phyloP scores from a whole-genome alignment of 1,284 basidiomycete genomes.

The Boletellus deceptivus region DNA sequence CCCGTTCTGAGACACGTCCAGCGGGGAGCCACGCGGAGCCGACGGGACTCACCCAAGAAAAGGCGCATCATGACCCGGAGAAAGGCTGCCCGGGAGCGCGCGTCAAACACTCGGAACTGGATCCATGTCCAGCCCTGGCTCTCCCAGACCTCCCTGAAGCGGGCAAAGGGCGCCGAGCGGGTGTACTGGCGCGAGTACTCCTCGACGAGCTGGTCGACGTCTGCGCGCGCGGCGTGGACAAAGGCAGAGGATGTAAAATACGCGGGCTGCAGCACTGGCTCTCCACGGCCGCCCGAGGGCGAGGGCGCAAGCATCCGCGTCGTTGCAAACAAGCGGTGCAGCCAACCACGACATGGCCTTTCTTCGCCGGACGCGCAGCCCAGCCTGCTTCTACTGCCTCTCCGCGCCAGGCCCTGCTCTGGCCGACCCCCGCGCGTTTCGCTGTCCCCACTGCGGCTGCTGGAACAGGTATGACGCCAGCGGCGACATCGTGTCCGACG shows the following conservation, averaged over 20 bases:
- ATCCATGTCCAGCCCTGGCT: constrained; percentile 68
- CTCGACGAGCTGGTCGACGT: constrained; percentile 52
- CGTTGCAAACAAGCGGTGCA: background rate
- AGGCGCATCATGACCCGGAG: constrained; percentile 55
- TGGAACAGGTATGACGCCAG: constrained; percentile 68
- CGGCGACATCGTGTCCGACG: constrained; percentile 77
- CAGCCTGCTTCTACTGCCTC: constrained; percentile 70
- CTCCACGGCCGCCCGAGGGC: constrained; percentile 50
- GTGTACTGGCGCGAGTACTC: constrained; percentile 48
- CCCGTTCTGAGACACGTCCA: constrained; percentile 45
- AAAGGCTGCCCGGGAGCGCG: constrained; percentile 58
- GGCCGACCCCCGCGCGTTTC: constrained; percentile 53
- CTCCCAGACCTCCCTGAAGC: constrained; percentile 70
- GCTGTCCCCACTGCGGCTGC: constrained; percentile 65
- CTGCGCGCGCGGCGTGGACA: constrained; percentile 61
- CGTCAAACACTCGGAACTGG: constrained; percentile 68
- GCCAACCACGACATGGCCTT: constrained; percentile 24
- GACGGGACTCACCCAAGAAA: constrained; percentile 54
- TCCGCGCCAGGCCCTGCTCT: constrained; percentile 42
- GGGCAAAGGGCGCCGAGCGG: constrained; percentile 46
- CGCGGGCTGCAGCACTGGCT: constrained; percentile 61
- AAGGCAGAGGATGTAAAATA: constrained; percentile 77
- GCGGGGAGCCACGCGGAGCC: background rate
- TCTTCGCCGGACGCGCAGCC: constrained; percentile 36
- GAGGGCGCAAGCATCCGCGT: constrained; percentile 39